These are phyloP conservation scores for Metschnikowia anglica DNA, from an alignment of 805 yeast genomes.

Conservation along the genomic window DNA sequence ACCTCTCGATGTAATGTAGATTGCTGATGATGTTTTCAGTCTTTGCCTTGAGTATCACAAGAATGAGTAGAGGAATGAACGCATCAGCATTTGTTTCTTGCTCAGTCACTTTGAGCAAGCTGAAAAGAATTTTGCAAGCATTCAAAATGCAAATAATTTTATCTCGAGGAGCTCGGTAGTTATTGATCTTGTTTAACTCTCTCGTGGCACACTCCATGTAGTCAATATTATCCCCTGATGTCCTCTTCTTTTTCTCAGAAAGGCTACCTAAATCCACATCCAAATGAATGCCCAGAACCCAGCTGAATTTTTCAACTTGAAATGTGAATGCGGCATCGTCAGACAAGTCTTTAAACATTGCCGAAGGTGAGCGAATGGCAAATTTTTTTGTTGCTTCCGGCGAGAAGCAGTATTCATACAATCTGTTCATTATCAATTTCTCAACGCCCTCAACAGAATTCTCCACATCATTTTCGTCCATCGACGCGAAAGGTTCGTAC, in stretches of 20 bases:
- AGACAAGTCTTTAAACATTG: conserved; percentile 56
- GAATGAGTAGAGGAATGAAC: conserved; percentile 85
- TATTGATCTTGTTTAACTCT: conserved; percentile 76
- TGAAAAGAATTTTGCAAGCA: conserved; percentile 90
- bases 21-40: conserved; percentile 71
- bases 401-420: conserved; percentile 76
- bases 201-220: conserved; percentile 63
- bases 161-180: conserved; percentile 91
- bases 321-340: conserved; percentile 53
- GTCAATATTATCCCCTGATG: conserved; percentile 19
- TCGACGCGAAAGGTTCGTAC: conserved; percentile 71
- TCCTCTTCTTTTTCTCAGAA: conserved; percentile 28
- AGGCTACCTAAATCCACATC: conserved; percentile 59
- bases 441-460: conserved; percentile 91
- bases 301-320: conserved; percentile 61
- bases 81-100: conserved; percentile 84
- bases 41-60: conserved; percentile 69
- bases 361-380: conserved; percentile 17
- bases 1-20: conserved; percentile 79
- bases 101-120: conserved; percentile 71
- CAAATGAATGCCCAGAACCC: conserved; percentile 73
- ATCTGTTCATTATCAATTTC: conserved; percentile 83
- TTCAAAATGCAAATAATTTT: conserved; percentile 88
- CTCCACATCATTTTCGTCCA: conserved; percentile 55
- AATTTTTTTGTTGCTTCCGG: conserved; percentile 54